A percentile compares a stretch with the other conserved stretches of the same genome.
Evolutionary conservation across 805 yeast species (phyloP).

Genomic region (Candida stauntonica): DNA sequence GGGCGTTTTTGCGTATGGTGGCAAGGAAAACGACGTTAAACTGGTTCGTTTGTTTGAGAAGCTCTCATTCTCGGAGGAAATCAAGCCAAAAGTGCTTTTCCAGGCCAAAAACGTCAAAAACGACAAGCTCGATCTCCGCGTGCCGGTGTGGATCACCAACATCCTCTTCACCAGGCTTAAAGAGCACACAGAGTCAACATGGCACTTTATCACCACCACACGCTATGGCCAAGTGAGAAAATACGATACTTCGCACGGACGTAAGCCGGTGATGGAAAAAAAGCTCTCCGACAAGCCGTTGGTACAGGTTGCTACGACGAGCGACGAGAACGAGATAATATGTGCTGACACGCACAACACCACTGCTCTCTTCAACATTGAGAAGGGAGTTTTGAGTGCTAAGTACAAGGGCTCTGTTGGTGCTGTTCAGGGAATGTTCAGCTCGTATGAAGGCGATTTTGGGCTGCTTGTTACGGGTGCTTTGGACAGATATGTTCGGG

Average conservation of each 20-base stretch:
- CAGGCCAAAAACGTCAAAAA: conserved; percentile 81
- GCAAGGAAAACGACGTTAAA: conserved; percentile 72
- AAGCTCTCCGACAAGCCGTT: conserved; percentile 55
- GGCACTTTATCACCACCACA: conserved; percentile 61
- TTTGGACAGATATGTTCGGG: conserved; percentile 80
- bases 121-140: conserved; percentile 71
- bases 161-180: conserved; percentile 42
- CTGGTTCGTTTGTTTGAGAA: conserved; percentile 29
- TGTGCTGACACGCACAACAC: conserved; percentile 68
- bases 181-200: conserved; percentile 34
- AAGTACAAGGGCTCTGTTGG: conserved; percentile 78
- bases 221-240: conserved; percentile 69
- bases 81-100: conserved; percentile 41
- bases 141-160: conserved; percentile 73
- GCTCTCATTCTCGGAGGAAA: conserved; percentile 23
- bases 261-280: conserved; percentile 59
- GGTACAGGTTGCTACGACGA: conserved; percentile 29
- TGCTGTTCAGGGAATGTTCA: conserved; percentile 42
- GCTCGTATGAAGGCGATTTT: conserved; percentile 27
- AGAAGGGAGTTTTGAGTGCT: conserved; percentile 53
- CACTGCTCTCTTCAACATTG: conserved; percentile 51
- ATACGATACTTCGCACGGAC: conserved; percentile 65
- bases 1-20: conserved; percentile 74
- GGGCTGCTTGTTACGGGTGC: conserved; percentile 72
- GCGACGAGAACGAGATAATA: conserved; percentile 42